A percentile compares a stretch with the other conserved stretches of the same genome.
Conservation (phyloP, 345 rosid species). For the Mercurialis annua region DNA sequence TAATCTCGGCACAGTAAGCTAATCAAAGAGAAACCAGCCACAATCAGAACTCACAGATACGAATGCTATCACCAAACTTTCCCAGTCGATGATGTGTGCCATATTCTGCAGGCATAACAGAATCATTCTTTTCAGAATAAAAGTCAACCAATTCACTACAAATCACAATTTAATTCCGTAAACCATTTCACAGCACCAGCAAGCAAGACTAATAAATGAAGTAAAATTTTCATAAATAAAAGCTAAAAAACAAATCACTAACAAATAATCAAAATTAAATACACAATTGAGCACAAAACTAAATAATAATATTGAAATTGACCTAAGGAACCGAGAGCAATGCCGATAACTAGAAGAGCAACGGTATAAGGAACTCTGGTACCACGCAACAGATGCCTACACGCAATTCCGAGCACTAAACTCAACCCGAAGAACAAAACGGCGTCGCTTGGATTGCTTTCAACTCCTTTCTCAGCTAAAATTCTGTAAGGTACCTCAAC, state of each 20-base stretch:
- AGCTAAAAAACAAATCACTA: neutral
- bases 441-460: conserved; percentile 55
- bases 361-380: conserved; percentile 94
- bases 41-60: conserved; percentile 61
- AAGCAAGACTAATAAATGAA: neutral
- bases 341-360: conserved; percentile 84
- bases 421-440: conserved; percentile 76
- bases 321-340: conserved; percentile 87
- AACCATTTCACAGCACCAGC: neutral
- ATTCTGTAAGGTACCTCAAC: neutral
- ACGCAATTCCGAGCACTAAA: conserved; percentile 76
- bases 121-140: neutral
- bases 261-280: neutral
- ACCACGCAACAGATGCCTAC: conserved; percentile 71
- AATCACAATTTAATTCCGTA: neutral
- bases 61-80: conserved; percentile 80
- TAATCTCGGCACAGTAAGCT: neutral
- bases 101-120: conserved; percentile 59
- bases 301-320: neutral
- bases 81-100: conserved; percentile 74
- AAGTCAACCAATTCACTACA: neutral
- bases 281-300: no score
- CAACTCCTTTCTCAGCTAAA: neutral
- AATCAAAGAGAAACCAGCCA: neutral
- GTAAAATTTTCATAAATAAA: neutral